Base-by-base conservation (phyloP, 768 basidiomycete genomes). In the Rhodotorula taiwanensis region DNA sequence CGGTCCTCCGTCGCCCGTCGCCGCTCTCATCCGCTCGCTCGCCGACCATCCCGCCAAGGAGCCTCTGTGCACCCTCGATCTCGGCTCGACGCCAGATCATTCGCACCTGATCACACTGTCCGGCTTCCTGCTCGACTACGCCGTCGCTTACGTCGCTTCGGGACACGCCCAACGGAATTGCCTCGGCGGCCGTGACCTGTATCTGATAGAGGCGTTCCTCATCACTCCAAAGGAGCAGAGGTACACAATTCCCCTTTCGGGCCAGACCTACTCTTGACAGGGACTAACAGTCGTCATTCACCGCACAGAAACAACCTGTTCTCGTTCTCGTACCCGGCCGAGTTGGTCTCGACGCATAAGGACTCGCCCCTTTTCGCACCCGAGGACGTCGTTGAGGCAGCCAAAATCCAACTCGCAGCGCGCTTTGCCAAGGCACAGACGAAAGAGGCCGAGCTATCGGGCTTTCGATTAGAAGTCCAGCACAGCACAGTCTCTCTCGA, bases 61-160 rank as follows among this genome's bases (percentile, higher is more conserved):
- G 28, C 23, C 59, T 21, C 7, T 33, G 18, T 53, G 62, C 50
- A 2, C 10, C 15, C 52, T 33, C 34, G 4, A 47, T 10, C 39
- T 34, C 2, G n/a, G 13, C 25, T 6, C 8, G 2, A 30, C 43
- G 15, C 23, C 15, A 4, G 39, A 41, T 10, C 36, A 9, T 39
- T 39, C 36, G 36, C 9, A 16, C 44, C 66, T 51, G 49, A 27
- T 67, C 6, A n/a, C 48, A 2, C 25, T 58, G 20, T 57, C 59
- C 18, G 66, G 66, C 0, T 42, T 36, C 39, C 50, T 62, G 5
- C 49, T 67, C 42, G 66, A 67, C 25, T 67, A 67, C 15, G 23
- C 53, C 2, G 36, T 62, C 18, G 53, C 50, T 0, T 67, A 67
- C 58, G 27, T 30, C 23, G 5, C 63, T n/a, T n/a, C n/a, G 25